Evolutionary conservation across 2,329 filamentous ascomycete genomes (phyloP).

Genomic region (Chaetomium globosum): DNA sequence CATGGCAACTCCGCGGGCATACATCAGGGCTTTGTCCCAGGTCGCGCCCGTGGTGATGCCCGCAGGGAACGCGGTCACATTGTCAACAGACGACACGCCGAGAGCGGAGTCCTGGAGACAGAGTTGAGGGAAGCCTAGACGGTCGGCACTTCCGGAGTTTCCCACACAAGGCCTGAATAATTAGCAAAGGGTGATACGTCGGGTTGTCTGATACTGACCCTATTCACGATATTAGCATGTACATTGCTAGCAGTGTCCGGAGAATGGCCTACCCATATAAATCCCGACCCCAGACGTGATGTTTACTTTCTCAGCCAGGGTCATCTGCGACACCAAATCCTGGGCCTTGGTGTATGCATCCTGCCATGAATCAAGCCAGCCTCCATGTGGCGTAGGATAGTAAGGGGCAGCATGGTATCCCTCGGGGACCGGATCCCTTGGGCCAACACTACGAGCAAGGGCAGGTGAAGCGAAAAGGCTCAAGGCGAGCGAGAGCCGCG

Average conservation of each 20-base stretch:
- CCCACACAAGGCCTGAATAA: constrained; percentile 65
- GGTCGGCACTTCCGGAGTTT: constrained; percentile 70
- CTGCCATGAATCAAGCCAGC: constrained; percentile 69
- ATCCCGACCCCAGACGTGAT: constrained; percentile 71
- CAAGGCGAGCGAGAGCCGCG: constrained; percentile 28
- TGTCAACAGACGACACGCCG: constrained; percentile 72
- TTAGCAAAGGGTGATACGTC: neutral
- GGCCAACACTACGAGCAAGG: constrained; percentile 34
- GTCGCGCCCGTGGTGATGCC: constrained; percentile 78
- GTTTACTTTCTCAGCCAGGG: constrained; percentile 78
- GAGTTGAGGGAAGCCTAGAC: constrained; percentile 72
- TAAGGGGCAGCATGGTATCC: constrained; percentile 59
- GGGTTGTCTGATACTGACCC: constrained; percentile 31
- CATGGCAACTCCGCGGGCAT: constrained; percentile 66
- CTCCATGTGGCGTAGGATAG: constrained; percentile 72
- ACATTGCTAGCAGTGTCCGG: neutral
- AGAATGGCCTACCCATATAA: constrained; percentile 60
- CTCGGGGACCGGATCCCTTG: constrained; percentile 39
- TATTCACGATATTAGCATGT: constrained; percentile 22
- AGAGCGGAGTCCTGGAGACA: constrained; percentile 73
- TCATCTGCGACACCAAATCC: constrained; percentile 71
- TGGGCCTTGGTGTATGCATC: constrained; percentile 71
- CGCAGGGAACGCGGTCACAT: constrained; percentile 75
- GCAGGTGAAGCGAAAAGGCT: constrained; percentile 30
- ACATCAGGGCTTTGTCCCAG: constrained; percentile 72